Percentiles rank a stretch among this genome's conserved stretches.
phyloP scores from a whole-genome alignment of 768 basidiomycete species.

The Hypsizygus marmoreus region DNA sequence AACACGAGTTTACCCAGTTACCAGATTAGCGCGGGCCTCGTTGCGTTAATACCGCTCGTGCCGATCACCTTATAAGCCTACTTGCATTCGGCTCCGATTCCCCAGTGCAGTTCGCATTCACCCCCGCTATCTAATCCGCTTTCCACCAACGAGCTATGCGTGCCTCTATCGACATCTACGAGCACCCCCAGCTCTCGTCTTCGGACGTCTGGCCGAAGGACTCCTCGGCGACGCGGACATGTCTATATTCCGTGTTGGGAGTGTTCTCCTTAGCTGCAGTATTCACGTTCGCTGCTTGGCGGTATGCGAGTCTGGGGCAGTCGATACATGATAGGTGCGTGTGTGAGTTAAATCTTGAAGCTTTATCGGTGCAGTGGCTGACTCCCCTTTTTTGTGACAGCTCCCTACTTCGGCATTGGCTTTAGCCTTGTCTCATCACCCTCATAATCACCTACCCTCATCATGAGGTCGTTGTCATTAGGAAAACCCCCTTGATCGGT shows the following conservation, averaged over 20 bases:
- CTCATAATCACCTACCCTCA: background rate
- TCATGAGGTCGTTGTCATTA: too few relatives aligned
- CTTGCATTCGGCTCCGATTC: background rate
- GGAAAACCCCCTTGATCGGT: too few relatives aligned
- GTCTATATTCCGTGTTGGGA: constrained; percentile 30
- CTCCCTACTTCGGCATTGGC: constrained; percentile 13
- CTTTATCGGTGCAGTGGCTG: constrained; percentile 1
- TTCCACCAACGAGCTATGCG: constrained; percentile 36
- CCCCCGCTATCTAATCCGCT: background rate
- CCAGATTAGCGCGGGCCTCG: too few relatives aligned
- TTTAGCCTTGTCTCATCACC: background rate
- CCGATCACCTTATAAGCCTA: background rate
- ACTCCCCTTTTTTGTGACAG: constrained; percentile 3
- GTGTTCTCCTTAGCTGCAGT: constrained; percentile 32
- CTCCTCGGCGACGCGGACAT: constrained; percentile 20
- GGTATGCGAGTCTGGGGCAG: constrained; percentile 29
- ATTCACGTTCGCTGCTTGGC: constrained; percentile 33
- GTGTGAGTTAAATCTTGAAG: background rate
- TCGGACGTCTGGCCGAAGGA: constrained; percentile 41
- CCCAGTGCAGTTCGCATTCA: background rate
- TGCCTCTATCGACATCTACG: constrained; percentile 37
- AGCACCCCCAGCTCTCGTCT: constrained; percentile 38
- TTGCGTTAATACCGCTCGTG: too few relatives aligned
- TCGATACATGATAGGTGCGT: constrained; percentile 31
- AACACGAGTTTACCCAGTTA: too few relatives aligned